Evolutionary conservation across 495 filamentous ascomycete genomes (phyloP), one percentile per base, ranked within the genome.

Genomic region (Pyrenula aspistea): DNA sequence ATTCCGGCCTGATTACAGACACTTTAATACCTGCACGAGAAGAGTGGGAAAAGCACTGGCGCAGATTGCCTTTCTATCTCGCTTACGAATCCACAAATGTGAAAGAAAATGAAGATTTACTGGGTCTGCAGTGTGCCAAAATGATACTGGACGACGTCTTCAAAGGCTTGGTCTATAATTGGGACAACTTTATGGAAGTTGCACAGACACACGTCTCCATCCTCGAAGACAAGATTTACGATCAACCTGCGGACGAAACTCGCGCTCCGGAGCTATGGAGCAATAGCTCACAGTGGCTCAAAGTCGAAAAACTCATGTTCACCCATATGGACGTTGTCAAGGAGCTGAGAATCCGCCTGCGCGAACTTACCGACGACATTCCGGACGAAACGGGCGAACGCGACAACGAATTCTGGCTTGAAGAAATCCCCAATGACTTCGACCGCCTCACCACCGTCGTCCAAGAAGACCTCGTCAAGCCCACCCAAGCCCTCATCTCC

Each of bases 141-240:
- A 65, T 73, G 2, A 74, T 80, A 8, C 59, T 80, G 1, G 59
- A 67, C 24, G 77, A 80, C 62, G 66, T 81, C 57, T 80, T 78
- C 67, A 78, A 74, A 55, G 69, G 69, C 2, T 55, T 80, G 2
- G 64, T 67, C 0, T 63, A 65, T 11, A 60, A 59, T 20, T 82
- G 79, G 75, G 73, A 78, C 23, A 58, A 60, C 20, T 70, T 76
- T 52, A 59, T 81, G 42, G 68, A 70, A 53, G 65, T 66, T 20
- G 66, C 61, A 10, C 68, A 66, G 58, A 73, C 74, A 36, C 76
- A 79, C 58, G 70, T 77, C 24, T 63, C 58, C 49, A 77, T 77
- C 21, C 67, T 78, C 25, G 78, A 81, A 66, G 78, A 82, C 61
- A 77, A 78, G 54, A 79, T 82, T 51, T 81, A 79, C 54, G 78